Conservation (phyloP, 2,329 filamentous ascomycete genomes). For the Pestalotiopsis sp. region DNA sequence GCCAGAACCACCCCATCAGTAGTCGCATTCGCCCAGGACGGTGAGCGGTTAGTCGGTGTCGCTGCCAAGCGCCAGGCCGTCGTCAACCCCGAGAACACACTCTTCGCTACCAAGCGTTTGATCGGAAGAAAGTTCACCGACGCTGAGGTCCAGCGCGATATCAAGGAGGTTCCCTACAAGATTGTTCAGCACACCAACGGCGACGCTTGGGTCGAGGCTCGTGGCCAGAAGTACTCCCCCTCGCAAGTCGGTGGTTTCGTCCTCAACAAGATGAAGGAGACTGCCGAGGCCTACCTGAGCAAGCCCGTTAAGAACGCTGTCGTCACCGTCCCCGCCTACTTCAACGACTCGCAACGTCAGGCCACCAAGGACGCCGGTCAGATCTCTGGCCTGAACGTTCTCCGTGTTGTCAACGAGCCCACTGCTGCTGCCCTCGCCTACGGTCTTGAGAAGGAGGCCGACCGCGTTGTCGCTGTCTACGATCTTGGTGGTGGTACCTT, state of each 20-base stretch:
- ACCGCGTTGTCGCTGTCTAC: slow-evolving; percentile 91
- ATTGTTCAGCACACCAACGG: slow-evolving; percentile 96
- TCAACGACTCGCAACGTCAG: slow-evolving; percentile 98
- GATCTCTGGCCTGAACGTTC: slow-evolving; percentile 93
- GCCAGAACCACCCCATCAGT: slow-evolving; percentile 91
- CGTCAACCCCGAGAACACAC: slow-evolving; percentile 97
- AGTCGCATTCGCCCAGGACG: slow-evolving; percentile 92
- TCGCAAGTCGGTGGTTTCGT: slow-evolving; percentile 98
- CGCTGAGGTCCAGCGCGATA: slow-evolving; percentile 89
- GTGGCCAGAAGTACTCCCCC: slow-evolving; percentile 93
- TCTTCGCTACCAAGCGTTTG: slow-evolving; percentile 98
- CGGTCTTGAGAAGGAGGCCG: slow-evolving; percentile 91
- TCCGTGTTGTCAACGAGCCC: slow-evolving; percentile 97
- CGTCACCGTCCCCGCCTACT: slow-evolving; percentile 96
- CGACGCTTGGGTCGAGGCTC: slow-evolving; percentile 93
- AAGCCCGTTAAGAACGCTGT: slow-evolving; percentile 94
- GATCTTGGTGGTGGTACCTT: slow-evolving; percentile 98
- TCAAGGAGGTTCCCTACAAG: slow-evolving; percentile 98
- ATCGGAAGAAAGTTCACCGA: slow-evolving; percentile 98
- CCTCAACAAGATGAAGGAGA: slow-evolving; percentile 99
- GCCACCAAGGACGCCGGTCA: slow-evolving; percentile 98
- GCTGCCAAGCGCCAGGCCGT: slow-evolving; percentile 97
- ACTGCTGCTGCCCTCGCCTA: slow-evolving; percentile 95
- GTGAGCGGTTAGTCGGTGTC: slow-evolving; percentile 94
- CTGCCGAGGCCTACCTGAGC: slow-evolving; percentile 88